These are phyloP conservation scores for Colletotrichum shisoi DNA, from an alignment of 2,329 filamentous ascomycete species.

Conservation along the genomic window DNA sequence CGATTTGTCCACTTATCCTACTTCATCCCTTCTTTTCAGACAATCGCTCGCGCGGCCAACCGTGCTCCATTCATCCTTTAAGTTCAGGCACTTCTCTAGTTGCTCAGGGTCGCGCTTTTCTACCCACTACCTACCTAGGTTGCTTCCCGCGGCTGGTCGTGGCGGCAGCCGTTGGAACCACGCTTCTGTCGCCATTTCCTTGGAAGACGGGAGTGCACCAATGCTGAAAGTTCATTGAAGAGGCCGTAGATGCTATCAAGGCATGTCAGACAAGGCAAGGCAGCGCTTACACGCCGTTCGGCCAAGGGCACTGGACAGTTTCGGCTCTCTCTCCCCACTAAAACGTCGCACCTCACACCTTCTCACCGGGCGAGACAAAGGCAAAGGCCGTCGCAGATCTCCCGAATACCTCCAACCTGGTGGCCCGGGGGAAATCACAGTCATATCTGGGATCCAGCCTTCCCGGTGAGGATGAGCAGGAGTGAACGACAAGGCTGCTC, in stretches of 20 bases:
- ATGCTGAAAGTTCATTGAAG: background rate
- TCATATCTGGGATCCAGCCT: conserved; percentile 26
- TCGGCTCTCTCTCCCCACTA: conserved; percentile 26
- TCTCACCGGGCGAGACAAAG: conserved; percentile 27
- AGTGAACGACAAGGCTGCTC: conserved; percentile 8
- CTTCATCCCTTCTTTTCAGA: conserved; percentile 35
- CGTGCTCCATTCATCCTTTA: conserved; percentile 26
- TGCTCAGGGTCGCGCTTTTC: conserved; percentile 4
- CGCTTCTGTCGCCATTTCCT: background rate
- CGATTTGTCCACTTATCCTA: conserved; percentile 19
- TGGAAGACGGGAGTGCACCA: too few relatives aligned
- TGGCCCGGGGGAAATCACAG: conserved; percentile 23
- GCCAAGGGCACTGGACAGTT: conserved; percentile 9
- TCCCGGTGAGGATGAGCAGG: conserved; percentile 17
- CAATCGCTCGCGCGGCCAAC: conserved; percentile 24
- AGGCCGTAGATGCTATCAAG: background rate
- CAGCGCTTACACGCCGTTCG: conserved; percentile 23
- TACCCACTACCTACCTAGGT: background rate
- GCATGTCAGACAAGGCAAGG: background rate
- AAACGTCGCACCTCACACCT: conserved; percentile 2
- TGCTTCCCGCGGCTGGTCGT: background rate
- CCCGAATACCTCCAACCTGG: conserved; percentile 9
- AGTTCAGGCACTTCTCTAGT: conserved; percentile 31
- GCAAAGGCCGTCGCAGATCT: conserved; percentile 28
- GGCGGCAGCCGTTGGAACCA: conserved; percentile 13